Evolutionary conservation across 192 early-diverging fungal species (phyloP).

Genomic region (Chytriomyces sp.): DNA sequence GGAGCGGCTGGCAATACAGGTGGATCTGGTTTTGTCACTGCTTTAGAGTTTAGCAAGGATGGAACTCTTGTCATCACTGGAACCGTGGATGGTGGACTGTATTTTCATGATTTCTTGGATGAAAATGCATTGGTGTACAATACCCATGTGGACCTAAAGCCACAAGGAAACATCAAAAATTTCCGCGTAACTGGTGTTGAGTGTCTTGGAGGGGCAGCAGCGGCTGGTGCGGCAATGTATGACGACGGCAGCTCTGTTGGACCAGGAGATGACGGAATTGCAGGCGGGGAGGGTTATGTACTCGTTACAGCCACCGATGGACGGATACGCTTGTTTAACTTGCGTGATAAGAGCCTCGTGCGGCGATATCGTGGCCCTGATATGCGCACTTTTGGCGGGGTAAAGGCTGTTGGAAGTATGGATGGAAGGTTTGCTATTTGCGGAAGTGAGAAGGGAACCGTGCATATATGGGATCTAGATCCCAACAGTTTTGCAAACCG

Average conservation of each 20-base stretch:
- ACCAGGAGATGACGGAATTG: background rate
- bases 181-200: conserved; percentile 87
- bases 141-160: conserved; percentile 75
- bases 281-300: conserved; percentile 65
- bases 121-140: conserved; percentile 74
- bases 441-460: conserved; percentile 77
- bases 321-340: conserved; percentile 76
- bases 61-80: conserved; percentile 78
- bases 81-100: conserved; percentile 73
- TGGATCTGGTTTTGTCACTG: conserved; percentile 65
- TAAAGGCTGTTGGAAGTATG: conserved; percentile 77
- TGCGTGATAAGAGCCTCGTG: conserved; percentile 75
- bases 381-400: conserved; percentile 66
- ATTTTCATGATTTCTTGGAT: conserved; percentile 75
- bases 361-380: conserved; percentile 83
- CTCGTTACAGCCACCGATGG: conserved; percentile 85
- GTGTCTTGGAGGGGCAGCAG: conserved; percentile 37
- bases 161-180: conserved; percentile 65
- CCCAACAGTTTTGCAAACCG: conserved; percentile 14
- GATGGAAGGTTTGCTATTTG: conserved; percentile 81
- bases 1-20: background rate
- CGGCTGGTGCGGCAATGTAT: background rate
- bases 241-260: background rate
- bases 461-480: conserved; percentile 63
- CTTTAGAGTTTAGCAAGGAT: conserved; percentile 75